Conservation (phyloP, 148 eudicot species). For the Salicornia ramosissima region DNA sequence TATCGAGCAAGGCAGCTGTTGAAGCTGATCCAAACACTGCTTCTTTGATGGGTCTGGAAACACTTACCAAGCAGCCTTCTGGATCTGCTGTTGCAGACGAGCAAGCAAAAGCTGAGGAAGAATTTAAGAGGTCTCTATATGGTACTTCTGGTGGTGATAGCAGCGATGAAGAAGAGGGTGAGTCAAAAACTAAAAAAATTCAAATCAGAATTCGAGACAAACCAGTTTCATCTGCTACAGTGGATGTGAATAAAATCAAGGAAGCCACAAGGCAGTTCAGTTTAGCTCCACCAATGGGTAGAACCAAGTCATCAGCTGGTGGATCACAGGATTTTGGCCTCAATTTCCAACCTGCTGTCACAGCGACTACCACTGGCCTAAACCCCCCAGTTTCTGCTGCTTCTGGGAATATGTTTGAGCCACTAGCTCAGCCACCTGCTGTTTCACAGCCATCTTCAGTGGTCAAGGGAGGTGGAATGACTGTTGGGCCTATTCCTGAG, state of each 20-base stretch:
- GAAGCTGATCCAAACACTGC: slow-evolving; percentile 44
- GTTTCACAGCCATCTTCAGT: slow-evolving; percentile 44
- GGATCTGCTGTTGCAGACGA: slow-evolving; percentile 58
- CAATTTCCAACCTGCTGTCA: slow-evolving; percentile 41
- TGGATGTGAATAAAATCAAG: slow-evolving; percentile 87
- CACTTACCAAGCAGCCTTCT: slow-evolving; percentile 47
- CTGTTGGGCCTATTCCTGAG: slow-evolving; percentile 82
- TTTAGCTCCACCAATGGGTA: slow-evolving; percentile 61
- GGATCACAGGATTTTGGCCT: slow-evolving; percentile 56
- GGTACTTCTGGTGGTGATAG: slow-evolving; percentile 69
- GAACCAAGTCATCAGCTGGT: slow-evolving; percentile 71
- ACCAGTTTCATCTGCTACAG: slow-evolving; percentile 67
- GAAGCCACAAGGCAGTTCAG: slow-evolving; percentile 97
- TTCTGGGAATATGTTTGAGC: slow-evolving; percentile 55
- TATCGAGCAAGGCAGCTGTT: slow-evolving; percentile 36
- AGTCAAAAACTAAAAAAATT: slow-evolving; percentile 63
- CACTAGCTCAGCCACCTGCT: slow-evolving; percentile 44
- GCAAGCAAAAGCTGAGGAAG: slow-evolving; percentile 92
- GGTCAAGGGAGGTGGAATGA: slow-evolving; percentile 48
- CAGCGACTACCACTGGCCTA: slow-evolving; percentile 29
- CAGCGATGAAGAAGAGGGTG: slow-evolving; percentile 92
- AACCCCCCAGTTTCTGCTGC: slow-evolving; percentile 45
- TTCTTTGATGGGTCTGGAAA: slow-evolving; percentile 72
- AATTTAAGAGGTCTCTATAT: slow-evolving; percentile 81
- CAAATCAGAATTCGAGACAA: slow-evolving; percentile 76